Evolutionary conservation across 2,329 filamentous ascomycete species (phyloP), one percentile per base, ranked within the genome.

Genomic region (Raffaelea albimanens): DNA sequence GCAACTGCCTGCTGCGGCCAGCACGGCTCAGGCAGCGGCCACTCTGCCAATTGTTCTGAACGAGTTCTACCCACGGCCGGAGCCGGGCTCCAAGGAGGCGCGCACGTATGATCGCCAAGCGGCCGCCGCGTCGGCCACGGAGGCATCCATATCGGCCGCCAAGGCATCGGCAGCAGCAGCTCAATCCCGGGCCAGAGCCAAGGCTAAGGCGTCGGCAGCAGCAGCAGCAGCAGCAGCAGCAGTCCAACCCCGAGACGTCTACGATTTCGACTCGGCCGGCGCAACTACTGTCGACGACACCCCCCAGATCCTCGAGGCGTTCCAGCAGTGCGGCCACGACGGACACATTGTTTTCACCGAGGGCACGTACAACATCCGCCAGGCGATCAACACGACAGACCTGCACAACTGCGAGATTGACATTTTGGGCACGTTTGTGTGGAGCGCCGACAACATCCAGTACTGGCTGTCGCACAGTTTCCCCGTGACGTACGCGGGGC

Each of bases 261-360:
- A 9, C 13, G 33, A 16, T 34, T 13, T n/a, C 11, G 43, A 11
- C 29, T 23, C 5, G 9, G 3, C 11, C 4, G 10, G 9, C 20
- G 43, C 33, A 19, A 43, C 50, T 19, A 52, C 46, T 1, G 52
- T 47, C 22, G 72, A 76, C 54, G 73, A 77, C 56, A 67, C 70
- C 21, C 70, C 72, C 8, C 69, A 73, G 36, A 75, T 78, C 43
- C 53, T 73, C 1, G 52, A 67, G 4, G 74, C 75, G 0, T 76
- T 78, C 57, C 56, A 63, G 22, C 57, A 67, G 23, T 78, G 74
- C 53, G 60, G 72, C 2, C 62, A 64, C 40, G 67, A 73, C 45
- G 72, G 73, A 38, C 70, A 62, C 43, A 65, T 79, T 49, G 63
- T 75, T 36, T 73, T 79, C 56, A 60, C 64, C 23, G 70, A 71